Conservation (phyloP, 108 stramenopile genomes). For the Chaetoceros tenuissimus region DNA sequence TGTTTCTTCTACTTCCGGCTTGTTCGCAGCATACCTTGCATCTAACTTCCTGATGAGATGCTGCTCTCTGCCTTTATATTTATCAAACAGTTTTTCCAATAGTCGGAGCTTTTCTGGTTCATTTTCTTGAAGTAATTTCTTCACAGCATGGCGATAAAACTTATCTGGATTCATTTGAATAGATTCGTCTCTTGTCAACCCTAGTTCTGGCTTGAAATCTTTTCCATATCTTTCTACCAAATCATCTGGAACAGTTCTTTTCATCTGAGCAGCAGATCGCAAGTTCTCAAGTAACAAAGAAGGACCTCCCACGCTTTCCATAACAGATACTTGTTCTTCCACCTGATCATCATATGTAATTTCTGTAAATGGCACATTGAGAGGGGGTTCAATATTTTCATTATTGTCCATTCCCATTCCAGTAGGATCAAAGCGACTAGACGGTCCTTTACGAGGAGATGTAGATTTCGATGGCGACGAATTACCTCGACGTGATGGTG, state of each 20-base stretch:
- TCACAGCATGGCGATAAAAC: slow-evolving; percentile 74
- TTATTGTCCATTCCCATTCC: not conserved
- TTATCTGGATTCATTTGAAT: slow-evolving; percentile 59
- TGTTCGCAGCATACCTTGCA: slow-evolving; percentile 51
- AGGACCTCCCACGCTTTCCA: slow-evolving; percentile 83
- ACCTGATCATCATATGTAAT: slow-evolving; percentile 71
- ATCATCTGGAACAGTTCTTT: slow-evolving; percentile 23
- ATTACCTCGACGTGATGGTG: not conserved
- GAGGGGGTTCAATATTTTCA: slow-evolving; percentile 7
- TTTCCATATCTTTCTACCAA: slow-evolving; percentile 53
- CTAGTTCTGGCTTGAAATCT: slow-evolving; percentile 55
- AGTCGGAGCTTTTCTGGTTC: slow-evolving; percentile 83
- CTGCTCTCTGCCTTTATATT: slow-evolving; percentile 77
- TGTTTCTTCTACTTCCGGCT: slow-evolving; percentile 26
- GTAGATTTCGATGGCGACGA: slow-evolving; percentile 4
- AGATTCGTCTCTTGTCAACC: slow-evolving; percentile 58
- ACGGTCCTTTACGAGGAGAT: slow-evolving; percentile 20
- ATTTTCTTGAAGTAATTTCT: slow-evolving; percentile 54
- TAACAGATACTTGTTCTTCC: slow-evolving; percentile 83
- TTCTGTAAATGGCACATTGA: slow-evolving; percentile 45
- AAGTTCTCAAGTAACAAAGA: slow-evolving; percentile 74
- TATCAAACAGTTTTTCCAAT: slow-evolving; percentile 75
- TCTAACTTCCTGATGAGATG: slow-evolving; percentile 77
- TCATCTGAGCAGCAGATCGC: slow-evolving; percentile 17
- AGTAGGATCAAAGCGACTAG: not conserved